Base-by-base conservation (phyloP, 176 grass and related monocot genomes). In the Raddia distichophylla region DNA sequence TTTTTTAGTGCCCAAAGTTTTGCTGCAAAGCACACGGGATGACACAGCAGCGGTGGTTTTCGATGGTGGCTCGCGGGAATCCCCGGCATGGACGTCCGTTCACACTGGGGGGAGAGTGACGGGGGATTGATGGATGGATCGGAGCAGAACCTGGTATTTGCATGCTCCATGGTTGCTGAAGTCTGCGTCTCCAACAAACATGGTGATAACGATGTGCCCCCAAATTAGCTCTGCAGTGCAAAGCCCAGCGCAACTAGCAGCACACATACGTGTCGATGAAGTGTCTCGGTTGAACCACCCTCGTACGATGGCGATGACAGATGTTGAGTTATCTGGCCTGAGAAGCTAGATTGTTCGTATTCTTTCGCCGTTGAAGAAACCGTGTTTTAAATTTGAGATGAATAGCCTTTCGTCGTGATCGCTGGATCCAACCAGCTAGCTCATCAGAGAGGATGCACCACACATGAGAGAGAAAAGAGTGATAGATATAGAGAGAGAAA, bases 1-100 rank as follows among this genome's bases (percentile, higher is more conserved):
- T 48, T 49, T 70, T 3, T 47, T 46, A 80, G 44, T 13, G 40
- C 82, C 78, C 78, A 72, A 82, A 16, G 69, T 89, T 84, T 82
- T 52, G 72, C 64, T 81, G 27, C 13, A 64, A 71, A 89, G 78
- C 87, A 75, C 87, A 75, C 82, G 10, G 82, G 64, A 81, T 65
- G 71, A 77, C 61, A 75, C 61, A 75, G 47, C 48, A 65, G 76
- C 33, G 18, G 64, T 44, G 18, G 64, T 33, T 80, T 74, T 74
- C 46, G 12, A 61, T 71, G 64, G 63, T 37, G 63, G 13, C 62
- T 59, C 64, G 44, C 87, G 59, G 82, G 87, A 86, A 85, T 85
- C 78, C 22, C 50, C 66, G 0, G 77, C 19, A 80, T 5, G 51
- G 71, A 51, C 72, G 73, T 0, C 64, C 82, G 57, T 89, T 89